Evolutionary conservation across 768 basidiomycete genomes (phyloP), one percentile per base, ranked within the genome.

Genomic region (Agaricus subrufescens): DNA sequence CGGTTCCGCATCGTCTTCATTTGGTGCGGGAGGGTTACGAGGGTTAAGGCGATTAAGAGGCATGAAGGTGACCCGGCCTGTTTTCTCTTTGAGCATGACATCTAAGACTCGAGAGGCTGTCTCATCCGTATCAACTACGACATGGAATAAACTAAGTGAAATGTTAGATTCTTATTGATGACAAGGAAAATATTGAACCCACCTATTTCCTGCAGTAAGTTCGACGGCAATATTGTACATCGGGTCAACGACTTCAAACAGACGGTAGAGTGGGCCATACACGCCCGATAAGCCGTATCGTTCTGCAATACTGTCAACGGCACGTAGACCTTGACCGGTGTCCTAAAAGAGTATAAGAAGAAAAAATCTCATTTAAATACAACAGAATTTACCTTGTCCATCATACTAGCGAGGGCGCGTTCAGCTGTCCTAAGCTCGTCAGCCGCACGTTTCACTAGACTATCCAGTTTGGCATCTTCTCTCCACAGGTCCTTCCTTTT

Each of bases 61-160:
- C 88, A 99, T 95, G 73, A 98, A 98, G 0, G 97, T 99, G 7
- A 99, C 91, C 50, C 97, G 86, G 2, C 96, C 97, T 10, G 85
- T 89, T 68, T 90, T 92, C 67, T 98, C 94, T 65, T 86, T 86
- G 63, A 94, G 75, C 96, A 99, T 98, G 61, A 89, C 76, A 19
- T 97, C 91, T 11, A 99, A 83, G n/a, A 98, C 86, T 65, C 82
- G 84, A 2, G 86, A 86, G 0, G 94, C 97, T 0, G 94, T 98
- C 43, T 87, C 88, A 65, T 98, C 97, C n/a, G 81, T 90, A 67
- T 99, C 96, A 58, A 98, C 96, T 1, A 98, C 96, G 40, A 98
- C 88, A 63, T 99, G 96, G 75, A 98, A 99, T 27, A 99, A 73
- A 65, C 96, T 95, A 68, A 19, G 3, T 57, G 37, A 67, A 15